A percentile compares a stretch with the other conserved stretches of the same genome.
Evolutionary conservation across 768 basidiomycete genomes (phyloP).

Genomic region (Rhodotorula toruloides): DNA sequence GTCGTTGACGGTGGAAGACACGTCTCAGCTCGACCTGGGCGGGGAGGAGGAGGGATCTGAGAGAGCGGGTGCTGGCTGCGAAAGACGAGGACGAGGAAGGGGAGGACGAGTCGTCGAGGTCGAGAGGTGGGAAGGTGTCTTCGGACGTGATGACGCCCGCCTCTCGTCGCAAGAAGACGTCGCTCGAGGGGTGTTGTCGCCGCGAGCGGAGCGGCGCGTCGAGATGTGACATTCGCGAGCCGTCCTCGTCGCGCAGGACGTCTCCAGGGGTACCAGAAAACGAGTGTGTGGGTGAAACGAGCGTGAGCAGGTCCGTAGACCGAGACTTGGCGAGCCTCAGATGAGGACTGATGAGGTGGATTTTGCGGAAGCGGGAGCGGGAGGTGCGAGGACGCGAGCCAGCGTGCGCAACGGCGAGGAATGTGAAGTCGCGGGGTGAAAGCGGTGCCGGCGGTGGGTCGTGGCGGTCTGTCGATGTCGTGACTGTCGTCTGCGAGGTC

Average conservation of each 20-base stretch:
- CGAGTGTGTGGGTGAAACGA: not conserved
- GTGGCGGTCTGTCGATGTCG: too few species aligned
- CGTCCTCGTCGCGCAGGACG: not conserved
- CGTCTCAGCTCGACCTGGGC: not conserved
- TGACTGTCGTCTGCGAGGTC: too few species aligned
- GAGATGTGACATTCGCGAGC: slow-evolving; percentile 30
- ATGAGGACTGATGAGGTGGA: too few species aligned
- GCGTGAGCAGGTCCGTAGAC: too few species aligned
- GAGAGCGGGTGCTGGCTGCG: not conserved
- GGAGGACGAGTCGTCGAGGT: not conserved
- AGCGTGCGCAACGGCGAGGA: too few species aligned
- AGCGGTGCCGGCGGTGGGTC: too few species aligned
- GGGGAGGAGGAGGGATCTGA: slow-evolving; percentile 9
- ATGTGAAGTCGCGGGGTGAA: too few species aligned
- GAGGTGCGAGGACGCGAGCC: too few species aligned
- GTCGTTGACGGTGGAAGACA: not conserved
- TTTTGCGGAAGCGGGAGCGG: too few species aligned
- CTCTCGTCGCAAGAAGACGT: not conserved
- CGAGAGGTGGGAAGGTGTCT: not conserved
- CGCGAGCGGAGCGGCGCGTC: slow-evolving; percentile 26
- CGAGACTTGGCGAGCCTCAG: too few species aligned
- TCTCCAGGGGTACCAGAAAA: not conserved
- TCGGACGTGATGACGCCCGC: not conserved
- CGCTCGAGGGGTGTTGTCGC: slow-evolving; percentile 9
- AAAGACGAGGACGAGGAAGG: not conserved